phyloP scores from a whole-genome alignment of 371 early-diverging fungal genomes.

The Nematocida ironsii region DNA sequence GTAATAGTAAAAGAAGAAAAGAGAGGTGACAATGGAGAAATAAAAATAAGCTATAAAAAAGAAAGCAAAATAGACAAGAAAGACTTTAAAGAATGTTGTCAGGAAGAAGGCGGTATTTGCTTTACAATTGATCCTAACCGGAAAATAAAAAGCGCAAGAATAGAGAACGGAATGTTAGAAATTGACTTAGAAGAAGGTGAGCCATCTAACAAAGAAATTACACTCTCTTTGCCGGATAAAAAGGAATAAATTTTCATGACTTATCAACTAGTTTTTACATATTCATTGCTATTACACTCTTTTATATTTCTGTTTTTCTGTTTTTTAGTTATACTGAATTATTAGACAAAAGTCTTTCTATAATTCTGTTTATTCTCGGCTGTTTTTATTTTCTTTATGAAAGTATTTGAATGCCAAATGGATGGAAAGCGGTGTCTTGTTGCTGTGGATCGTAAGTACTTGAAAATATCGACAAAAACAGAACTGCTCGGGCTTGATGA shows the following conservation, averaged over 20 bases:
- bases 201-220: neutral
- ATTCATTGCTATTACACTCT: too few relatives aligned
- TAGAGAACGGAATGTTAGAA: neutral
- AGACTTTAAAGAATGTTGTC: neutral
- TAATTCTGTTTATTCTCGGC: too few relatives aligned
- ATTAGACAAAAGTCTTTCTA: too few relatives aligned
- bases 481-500: neutral
- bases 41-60: slow-evolving; percentile 41
- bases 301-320: too few relatives aligned
- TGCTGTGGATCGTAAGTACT: slow-evolving; percentile 34
- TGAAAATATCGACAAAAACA: neutral
- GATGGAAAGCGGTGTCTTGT: slow-evolving; percentile 1
- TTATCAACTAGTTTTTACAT: neutral
- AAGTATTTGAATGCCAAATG: slow-evolving; percentile 34
- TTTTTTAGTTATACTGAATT: too few relatives aligned
- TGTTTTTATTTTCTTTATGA: slow-evolving; percentile 40
- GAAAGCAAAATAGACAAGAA: slow-evolving; percentile 15
- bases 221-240: neutral
- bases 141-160: neutral
- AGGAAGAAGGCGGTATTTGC: neutral
- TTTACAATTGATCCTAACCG: neutral
- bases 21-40: neutral
- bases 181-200: slow-evolving; percentile 1
- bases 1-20: neutral
- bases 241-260: neutral